Evolutionary conservation across 805 yeast genomes (phyloP), one percentile per base, ranked within the genome.

Genomic region (Nakazawaea pomicola): DNA sequence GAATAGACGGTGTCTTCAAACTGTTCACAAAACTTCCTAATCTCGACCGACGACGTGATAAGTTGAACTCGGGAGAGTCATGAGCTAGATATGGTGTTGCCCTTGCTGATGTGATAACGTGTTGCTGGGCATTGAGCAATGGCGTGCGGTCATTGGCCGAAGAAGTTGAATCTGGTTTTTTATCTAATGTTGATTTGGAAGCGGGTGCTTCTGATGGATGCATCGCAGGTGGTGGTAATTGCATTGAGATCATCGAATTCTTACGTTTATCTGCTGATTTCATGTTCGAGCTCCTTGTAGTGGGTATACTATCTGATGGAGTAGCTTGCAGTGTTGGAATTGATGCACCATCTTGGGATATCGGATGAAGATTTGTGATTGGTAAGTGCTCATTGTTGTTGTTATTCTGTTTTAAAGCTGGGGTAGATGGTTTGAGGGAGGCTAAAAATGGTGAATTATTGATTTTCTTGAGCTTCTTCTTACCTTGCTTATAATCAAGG

Each of bases 401-500:
- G 38, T 18, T 28, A 25, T 37, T 14, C n/a, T 30, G 16, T 8
- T 29, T n/a, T 23, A 25, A 12, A n/a, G 6, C 18, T 23, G 25
- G 33, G 11, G 19, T 34, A n/a, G 25, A 23, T 7, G 33, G 34
- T 4, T 28, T 18, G 33, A 33, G 20, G 14, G 43, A 40, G 12
- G 30, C 9, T 28, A 28, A 15, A 36, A 20, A 23, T 33, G 43
- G 21, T 11, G 25, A 14, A 25, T 28, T 31, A 31, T 24, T 29
- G 29, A 43, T 41, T 37, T 53, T 56, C 45, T 57, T 66, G 38
- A 68, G 53, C 46, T 60, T 50, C 49, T 62, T 64, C 51, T 65
- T 67, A 24, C 75, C 69, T 33, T 60, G 56, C 50, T 79, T 78
- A 56, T 83, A 83, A 53, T 86, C 83, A 25, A 90, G 68, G 55